Evolutionary conservation across 768 basidiomycete genomes (phyloP), one percentile per base, ranked within the genome.

Genomic region (Trametes cinnabarina): DNA sequence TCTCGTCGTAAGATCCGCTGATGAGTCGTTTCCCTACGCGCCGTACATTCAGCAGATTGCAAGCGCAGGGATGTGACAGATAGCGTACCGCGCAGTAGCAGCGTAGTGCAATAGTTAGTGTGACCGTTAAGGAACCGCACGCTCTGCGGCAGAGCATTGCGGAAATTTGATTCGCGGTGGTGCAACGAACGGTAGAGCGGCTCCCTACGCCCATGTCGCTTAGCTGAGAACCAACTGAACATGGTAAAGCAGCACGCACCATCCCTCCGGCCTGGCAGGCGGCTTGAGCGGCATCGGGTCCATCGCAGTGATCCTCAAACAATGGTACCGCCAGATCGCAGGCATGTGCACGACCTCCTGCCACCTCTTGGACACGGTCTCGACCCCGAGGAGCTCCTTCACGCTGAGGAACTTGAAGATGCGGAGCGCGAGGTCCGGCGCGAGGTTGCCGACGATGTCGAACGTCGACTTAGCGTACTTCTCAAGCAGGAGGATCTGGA

Each of bases 1-100:
- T 92, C 71, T 94, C 93, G 55, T 95, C 93, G 66, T 94, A 94
- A 25, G 88, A 90, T 15, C 94, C 94, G 62, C 89, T 92, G 62
- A 96, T 92, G 40, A 96, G 76, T 9, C 88, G 77, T 65, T 92
- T 88, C 17, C 89, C 90, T 71, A 11, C 2, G 30, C n/a, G n/a
- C n/a, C n/a, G n/a, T n/a, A 25, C 23, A 15, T 6, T 14, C 39
- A 19, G 9, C 42, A 50, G 47, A 32, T 17, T 52, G 40, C 28
- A 9, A 44, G 19, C 12, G 10, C 19, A 22, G 20, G 0, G 30
- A 11, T 25, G 8, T 3, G 12, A 26, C 4, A 22, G 28, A 1
- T 15, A 35, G 56, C 72, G 11, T 60, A 76, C 79, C 80, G 61
- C 86, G 77, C 28, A 94, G 69, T 9, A 90, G 76, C 9, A 95